Evolutionary conservation across 139 green algal genomes (phyloP).

Genomic region (Haematococcus lacustris): DNA sequence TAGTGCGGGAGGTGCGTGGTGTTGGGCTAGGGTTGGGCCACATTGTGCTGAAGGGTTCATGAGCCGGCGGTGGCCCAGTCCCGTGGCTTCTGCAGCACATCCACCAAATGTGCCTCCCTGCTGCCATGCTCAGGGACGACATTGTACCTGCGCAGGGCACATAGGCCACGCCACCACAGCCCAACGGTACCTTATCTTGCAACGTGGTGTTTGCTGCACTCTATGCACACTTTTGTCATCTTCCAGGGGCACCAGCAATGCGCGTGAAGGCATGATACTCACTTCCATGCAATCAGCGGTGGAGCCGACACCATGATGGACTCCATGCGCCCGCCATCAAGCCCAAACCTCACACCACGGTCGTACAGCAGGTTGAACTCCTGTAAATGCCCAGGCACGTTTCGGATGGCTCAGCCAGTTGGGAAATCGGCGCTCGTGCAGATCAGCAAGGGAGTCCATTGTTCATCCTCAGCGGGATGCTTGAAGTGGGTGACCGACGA

Average conservation of each 20-base stretch:
- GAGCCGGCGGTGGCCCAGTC: too few relatives aligned
- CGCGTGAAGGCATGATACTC: neutral
- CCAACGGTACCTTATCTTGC: neutral
- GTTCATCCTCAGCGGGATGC: too few relatives aligned
- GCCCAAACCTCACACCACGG: slow-evolving; percentile 83
- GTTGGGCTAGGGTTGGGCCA: too few relatives aligned
- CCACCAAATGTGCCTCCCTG: slow-evolving; percentile 52
- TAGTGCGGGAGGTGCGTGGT: too few relatives aligned
- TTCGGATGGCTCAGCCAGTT: too few relatives aligned
- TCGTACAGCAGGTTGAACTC: slow-evolving; percentile 99
- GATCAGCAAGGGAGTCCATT: too few relatives aligned
- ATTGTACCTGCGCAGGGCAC: slow-evolving; percentile 51
- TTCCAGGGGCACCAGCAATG: too few relatives aligned
- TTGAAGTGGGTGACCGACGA: too few relatives aligned
- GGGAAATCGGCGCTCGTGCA: too few relatives aligned
- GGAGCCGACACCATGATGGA: slow-evolving; percentile 94
- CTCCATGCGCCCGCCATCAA: slow-evolving; percentile 83
- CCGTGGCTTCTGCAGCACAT: slow-evolving; percentile 56
- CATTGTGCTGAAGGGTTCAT: too few relatives aligned
- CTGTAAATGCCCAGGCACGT: neutral
- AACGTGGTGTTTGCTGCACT: neutral
- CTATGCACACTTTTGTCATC: neutral
- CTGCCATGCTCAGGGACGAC: slow-evolving; percentile 49
- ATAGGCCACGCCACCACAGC: neutral
- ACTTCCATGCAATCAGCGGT: slow-evolving; percentile 74